Evolutionary conservation across 2,329 filamentous ascomycete genomes (phyloP).

Genomic region (Corinectria fuckeliana): DNA sequence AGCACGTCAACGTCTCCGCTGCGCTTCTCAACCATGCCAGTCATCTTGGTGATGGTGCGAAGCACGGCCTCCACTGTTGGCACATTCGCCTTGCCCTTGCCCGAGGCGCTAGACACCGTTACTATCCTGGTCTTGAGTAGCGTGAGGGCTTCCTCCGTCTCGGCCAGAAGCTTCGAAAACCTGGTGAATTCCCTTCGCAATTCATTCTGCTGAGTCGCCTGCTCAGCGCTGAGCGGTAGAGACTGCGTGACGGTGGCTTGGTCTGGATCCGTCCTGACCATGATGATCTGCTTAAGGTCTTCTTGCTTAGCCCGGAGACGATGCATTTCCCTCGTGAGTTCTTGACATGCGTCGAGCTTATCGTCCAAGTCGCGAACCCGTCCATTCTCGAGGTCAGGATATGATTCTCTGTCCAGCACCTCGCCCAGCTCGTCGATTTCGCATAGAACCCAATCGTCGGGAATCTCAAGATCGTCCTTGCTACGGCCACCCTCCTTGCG

Average conservation of each 20-base stretch:
- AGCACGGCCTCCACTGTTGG: conserved; percentile 93
- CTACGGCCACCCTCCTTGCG: conserved; percentile 61
- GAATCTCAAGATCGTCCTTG: conserved; percentile 71
- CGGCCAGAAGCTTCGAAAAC: conserved; percentile 75
- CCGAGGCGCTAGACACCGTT: conserved; percentile 57
- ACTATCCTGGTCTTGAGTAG: conserved; percentile 81
- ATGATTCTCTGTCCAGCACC: conserved; percentile 69
- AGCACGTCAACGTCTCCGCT: conserved; percentile 90
- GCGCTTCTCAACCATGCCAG: conserved; percentile 87
- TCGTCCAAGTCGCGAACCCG: conserved; percentile 71
- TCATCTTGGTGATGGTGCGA: conserved; percentile 92
- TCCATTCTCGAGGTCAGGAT: conserved; percentile 68
- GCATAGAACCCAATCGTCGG: conserved; percentile 74
- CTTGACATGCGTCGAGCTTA: conserved; percentile 72
- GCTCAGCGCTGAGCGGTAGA: conserved; percentile 83
- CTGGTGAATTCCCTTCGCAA: conserved; percentile 77
- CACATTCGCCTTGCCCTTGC: conserved; percentile 56
- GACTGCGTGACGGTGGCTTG: conserved; percentile 68
- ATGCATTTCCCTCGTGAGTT: conserved; percentile 72
- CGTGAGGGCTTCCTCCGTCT: conserved; percentile 81
- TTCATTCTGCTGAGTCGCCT: conserved; percentile 82
- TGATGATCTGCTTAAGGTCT: conserved; percentile 79
- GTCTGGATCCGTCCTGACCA: conserved; percentile 71
- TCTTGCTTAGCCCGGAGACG: conserved; percentile 77
- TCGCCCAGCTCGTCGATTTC: conserved; percentile 74